Conservation (phyloP, 331 rosid genomes). For the Rosa hybrid region DNA sequence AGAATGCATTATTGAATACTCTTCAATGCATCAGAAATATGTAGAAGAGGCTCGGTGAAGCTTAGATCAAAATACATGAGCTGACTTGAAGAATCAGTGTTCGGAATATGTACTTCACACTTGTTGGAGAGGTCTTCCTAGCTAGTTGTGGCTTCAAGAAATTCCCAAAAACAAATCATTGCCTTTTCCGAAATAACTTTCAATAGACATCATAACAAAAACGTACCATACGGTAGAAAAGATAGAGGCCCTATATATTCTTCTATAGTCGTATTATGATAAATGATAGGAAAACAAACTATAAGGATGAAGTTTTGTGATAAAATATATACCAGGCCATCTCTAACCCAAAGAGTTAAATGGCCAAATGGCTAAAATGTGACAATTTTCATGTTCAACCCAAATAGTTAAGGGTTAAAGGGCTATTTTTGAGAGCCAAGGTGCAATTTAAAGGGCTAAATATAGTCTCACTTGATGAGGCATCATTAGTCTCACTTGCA, state of each 20-base stretch:
- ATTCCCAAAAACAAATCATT: slow-evolving; percentile 3
- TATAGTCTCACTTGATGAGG: no score
- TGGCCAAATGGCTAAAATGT: no score
- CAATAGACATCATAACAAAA: neutral
- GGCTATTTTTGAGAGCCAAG: no score
- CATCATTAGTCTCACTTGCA: no score
- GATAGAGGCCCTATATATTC: neutral
- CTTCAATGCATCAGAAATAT: no score
- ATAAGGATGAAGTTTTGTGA: neutral
- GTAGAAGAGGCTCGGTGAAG: neutral
- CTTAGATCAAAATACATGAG: neutral
- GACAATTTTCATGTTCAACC: no score
- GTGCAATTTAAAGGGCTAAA: no score
- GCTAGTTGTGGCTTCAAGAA: slow-evolving; percentile 8
- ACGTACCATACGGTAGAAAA: neutral
- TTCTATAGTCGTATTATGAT: no score
- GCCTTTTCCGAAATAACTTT: neutral
- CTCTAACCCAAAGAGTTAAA: no score
- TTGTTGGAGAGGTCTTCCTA: slow-evolving; percentile 25
- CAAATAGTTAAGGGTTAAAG: no score
- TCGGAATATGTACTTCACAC: slow-evolving; percentile 21
- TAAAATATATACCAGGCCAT: slow-evolving; percentile 27
- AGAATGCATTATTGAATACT: slow-evolving; percentile 2
- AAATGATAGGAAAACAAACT: neutral
- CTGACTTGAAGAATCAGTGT: neutral